Evolutionary conservation across 352 stramenopile genomes (phyloP), one percentile per base, ranked within the genome.

Genomic region (Phytophthora cactorum): DNA sequence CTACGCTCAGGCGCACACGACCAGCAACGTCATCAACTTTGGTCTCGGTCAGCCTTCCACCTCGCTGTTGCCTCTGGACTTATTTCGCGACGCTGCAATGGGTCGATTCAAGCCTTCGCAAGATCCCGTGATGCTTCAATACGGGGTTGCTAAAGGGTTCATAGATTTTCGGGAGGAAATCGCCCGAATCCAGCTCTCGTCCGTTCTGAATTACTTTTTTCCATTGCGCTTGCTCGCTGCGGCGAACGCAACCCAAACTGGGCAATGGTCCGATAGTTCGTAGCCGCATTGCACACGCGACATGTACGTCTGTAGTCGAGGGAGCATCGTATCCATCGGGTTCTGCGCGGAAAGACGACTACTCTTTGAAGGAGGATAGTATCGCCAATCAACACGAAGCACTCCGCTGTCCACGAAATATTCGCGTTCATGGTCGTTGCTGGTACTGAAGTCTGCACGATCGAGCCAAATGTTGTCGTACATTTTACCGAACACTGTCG

Each of bases 31-130:
- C 47, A 87, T 96, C 66, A 96, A 96, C 70, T 93, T 96, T 56
- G 88, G 86, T 0, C 68, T 96, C n/a, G 89, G 89, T 0, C 88
- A 95, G 69, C 89, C 89, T 54, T 89, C 89, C 8, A 72, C 75
- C 36, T 81, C 83, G n/a, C 75, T 96, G 70, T 71, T 96, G 57
- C 88, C 89, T 22, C 59, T 94, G 15, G 69, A 88, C 29, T 66
- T 89, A 36, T 83, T 96, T 56, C 78, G 76, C 11, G 43, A 74
- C 36, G 84, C 84, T 36, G 73, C 83, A 38, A 45, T 56, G 38
- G 63, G 70, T 43, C 82, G 84, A 22, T 88, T 96, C 27, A 74
- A 68, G 36, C 45, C 64, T 2, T 74, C 60, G 10, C 81, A 90
- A 28, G 89, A 96, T 46, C 74, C 63, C 0, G 46, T 70, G 4